Base-by-base conservation (phyloP, 2,329 filamentous ascomycete species). In the Colletotrichum chlorophyti region DNA sequence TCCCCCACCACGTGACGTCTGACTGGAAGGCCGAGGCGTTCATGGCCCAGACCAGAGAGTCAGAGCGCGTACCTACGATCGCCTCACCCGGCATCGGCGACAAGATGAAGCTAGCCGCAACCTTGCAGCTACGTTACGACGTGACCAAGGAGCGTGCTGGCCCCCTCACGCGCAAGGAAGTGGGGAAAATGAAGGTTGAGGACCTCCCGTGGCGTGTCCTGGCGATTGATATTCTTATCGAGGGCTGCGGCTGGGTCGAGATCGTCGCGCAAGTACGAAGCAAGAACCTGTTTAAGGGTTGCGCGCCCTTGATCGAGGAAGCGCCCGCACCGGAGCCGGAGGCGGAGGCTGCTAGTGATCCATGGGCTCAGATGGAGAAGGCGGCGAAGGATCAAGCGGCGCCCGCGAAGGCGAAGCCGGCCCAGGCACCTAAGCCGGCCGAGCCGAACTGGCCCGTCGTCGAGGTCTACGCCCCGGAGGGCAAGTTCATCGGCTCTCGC, bases 171-270 rank as follows among this genome's bases (percentile, higher is more conserved):
- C 78, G 81, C 27, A 84, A 80, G 57, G 79, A 83, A 46, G 90
- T 85, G 2, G 82, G 82, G 40, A 86, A 82, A 34, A 77, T 88
- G 41, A 86, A 84, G 53, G 82, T 89, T 1, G 86, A 91, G 2
- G 77, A 80, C 14, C 77, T 98, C 5, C 91, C 93, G 0, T 99
- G 93, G 73, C 83, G 85, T 12, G 86, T 98, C 2, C 81, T 95
- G 60, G 86, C 89, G 8, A 83, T 89, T 0, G 96, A 99, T 69
- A 86, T 99, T 21, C 77, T 99, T 12, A 87, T 99, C 46, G 94
- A 98, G 71, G 93, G 95, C 2, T 89, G 93, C 23, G 95, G 95
- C 7, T 99, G 96, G 91, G 83, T 99, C 3, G 95, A 99, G 74
- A 73, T 99, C 35, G 88, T 87, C 1, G 88, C 88, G 3, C 94